These are phyloP conservation scores for Colletotrichum sp. DNA, from an alignment of 2,329 filamentous ascomycete species.

Conservation along the genomic window DNA sequence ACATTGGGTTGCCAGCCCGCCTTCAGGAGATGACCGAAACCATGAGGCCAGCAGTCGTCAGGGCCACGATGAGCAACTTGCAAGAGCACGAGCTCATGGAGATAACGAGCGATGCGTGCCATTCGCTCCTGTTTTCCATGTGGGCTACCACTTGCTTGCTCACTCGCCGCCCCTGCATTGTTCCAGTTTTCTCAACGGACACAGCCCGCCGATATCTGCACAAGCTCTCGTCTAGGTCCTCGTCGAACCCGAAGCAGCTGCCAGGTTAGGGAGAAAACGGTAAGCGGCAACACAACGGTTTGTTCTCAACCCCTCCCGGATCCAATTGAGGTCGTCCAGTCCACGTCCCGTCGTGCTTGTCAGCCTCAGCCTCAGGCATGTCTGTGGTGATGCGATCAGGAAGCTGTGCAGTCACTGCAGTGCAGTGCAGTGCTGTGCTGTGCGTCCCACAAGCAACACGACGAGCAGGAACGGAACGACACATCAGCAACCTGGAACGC, in stretches of 20 bases:
- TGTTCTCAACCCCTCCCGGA: background rate
- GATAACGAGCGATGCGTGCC: background rate
- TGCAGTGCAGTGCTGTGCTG: too few relatives aligned
- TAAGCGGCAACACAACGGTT: background rate
- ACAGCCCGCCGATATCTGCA: background rate
- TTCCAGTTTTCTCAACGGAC: background rate
- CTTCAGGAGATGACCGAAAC: background rate
- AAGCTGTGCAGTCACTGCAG: background rate
- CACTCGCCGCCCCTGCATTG: background rate
- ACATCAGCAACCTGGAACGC: too few relatives aligned
- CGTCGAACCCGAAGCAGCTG: slow-evolving; percentile 7
- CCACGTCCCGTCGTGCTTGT: background rate
- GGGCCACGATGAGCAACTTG: background rate
- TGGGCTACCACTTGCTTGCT: background rate
- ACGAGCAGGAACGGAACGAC: too few relatives aligned
- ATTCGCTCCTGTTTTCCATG: background rate
- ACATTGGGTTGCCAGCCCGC: background rate
- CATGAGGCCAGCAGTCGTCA: background rate
- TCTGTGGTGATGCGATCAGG: background rate
- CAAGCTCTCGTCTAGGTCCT: background rate
- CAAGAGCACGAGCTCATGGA: background rate
- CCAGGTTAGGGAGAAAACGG: background rate
- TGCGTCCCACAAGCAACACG: too few relatives aligned
- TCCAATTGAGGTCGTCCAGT: background rate
- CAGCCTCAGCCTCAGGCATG: background rate